Conservation (phyloP, 371 early-diverging fungal species). For the Apophysomyces variabilis region DNA sequence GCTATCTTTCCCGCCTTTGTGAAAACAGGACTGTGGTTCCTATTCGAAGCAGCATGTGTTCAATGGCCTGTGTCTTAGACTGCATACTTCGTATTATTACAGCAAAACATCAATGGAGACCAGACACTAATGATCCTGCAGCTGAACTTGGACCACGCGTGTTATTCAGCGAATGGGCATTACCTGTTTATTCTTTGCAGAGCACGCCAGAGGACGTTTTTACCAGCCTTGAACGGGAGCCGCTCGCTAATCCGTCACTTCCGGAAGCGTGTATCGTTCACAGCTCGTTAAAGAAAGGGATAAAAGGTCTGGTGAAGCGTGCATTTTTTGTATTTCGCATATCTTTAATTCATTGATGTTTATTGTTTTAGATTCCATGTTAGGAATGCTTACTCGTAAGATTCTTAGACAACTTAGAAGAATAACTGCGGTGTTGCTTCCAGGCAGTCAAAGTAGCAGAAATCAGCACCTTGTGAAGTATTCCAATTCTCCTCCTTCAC, state of each 20-base stretch:
- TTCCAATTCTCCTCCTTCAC: not conserved
- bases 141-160: not conserved
- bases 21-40: slow-evolving; percentile 33
- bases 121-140: not conserved
- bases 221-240: not conserved
- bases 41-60: slow-evolving; percentile 38
- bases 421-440: no score
- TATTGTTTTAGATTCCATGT: no score
- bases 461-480: not conserved
- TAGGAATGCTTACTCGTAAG: no score
- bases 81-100: slow-evolving; percentile 20
- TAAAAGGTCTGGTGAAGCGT: no score
- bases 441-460: not conserved
- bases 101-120: slow-evolving; percentile 25
- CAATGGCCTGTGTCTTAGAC: slow-evolving; percentile 29
- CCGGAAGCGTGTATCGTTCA: no score
- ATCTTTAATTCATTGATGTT: no score
- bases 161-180: not conserved
- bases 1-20: slow-evolving; percentile 33
- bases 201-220: not conserved
- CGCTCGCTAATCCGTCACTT: not conserved
- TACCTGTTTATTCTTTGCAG: not conserved
- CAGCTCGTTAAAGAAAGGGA: no score
- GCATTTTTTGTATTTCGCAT: no score
- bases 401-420: no score